Conservation (phyloP, 345 rosid species). For the Eucalyptus brandiana region DNA sequence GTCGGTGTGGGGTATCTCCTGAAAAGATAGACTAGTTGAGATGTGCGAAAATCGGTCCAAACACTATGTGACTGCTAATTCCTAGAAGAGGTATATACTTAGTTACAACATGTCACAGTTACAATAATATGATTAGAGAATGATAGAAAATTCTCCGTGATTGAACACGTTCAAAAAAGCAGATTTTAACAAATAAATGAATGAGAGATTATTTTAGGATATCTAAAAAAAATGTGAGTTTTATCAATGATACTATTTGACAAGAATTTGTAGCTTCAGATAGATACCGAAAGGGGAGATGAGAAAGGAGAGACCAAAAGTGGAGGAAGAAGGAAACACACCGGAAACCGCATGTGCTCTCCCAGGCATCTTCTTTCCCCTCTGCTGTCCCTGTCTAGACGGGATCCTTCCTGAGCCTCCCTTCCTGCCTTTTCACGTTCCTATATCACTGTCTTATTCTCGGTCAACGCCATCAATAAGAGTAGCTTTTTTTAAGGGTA, state of each 20-base stretch:
- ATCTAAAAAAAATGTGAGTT: neutral
- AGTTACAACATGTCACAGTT: accelerated
- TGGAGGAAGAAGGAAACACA: neutral
- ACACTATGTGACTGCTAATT: neutral
- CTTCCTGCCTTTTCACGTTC: neutral
- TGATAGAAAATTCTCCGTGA: neutral
- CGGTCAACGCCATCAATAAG: neutral
- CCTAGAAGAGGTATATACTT: neutral
- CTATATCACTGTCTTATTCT: neutral
- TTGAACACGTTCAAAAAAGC: accelerated
- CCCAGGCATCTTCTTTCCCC: neutral
- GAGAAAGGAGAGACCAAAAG: neutral
- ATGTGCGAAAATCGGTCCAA: neutral
- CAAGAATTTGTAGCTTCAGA: neutral
- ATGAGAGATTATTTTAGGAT: neutral
- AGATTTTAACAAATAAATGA: neutral
- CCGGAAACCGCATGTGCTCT: neutral
- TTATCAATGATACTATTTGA: neutral
- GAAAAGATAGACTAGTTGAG: neutral
- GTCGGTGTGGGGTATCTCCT: accelerated
- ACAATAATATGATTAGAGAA: neutral
- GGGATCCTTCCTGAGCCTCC: neutral
- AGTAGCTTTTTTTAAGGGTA: neutral
- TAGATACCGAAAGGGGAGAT: neutral
- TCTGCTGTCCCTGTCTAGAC: neutral